phyloP scores from a whole-genome alignment of 306 rosid genomes.

The Sechiopsis laciniata region DNA sequence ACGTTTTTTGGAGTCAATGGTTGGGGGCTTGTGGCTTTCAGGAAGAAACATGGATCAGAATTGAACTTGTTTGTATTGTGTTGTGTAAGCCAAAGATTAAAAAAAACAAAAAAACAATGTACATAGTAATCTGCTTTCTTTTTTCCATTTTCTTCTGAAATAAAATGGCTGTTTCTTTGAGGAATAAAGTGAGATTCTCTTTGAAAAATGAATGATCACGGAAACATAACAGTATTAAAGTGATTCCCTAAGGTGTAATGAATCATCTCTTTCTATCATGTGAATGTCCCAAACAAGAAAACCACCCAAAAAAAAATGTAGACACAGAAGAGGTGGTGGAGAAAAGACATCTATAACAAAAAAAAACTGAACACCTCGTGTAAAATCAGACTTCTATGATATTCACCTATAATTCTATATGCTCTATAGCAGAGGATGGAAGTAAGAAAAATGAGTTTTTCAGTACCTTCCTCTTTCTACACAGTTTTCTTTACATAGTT shows the following conservation, averaged over 20 bases:
- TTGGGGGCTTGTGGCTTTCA: not conserved
- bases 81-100: not conserved
- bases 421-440: slow-evolving; percentile 13
- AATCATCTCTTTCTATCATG: not conserved
- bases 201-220: slow-evolving; percentile 10
- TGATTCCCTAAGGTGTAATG: slow-evolving; percentile 10
- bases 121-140: not conserved
- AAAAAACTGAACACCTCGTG: not conserved
- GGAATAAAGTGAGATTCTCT: slow-evolving; percentile 13
- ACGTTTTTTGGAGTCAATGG: not conserved
- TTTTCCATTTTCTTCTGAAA: not conserved
- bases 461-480: slow-evolving; percentile 21
- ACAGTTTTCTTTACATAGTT: slow-evolving; percentile 29
- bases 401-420: slow-evolving; percentile 13
- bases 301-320: not conserved
- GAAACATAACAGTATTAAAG: not conserved
- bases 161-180: slow-evolving; percentile 1
- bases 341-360: not conserved
- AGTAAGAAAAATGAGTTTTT: not conserved
- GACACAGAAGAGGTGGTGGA: not conserved
- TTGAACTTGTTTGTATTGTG: not conserved
- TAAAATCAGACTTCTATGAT: slow-evolving; percentile 12
- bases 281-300: slow-evolving; percentile 8
- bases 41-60: slow-evolving; percentile 1
- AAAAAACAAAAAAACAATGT: not conserved